Conservation (phyloP, 805 yeast genomes). For the Metschnikowia lochheadii region DNA sequence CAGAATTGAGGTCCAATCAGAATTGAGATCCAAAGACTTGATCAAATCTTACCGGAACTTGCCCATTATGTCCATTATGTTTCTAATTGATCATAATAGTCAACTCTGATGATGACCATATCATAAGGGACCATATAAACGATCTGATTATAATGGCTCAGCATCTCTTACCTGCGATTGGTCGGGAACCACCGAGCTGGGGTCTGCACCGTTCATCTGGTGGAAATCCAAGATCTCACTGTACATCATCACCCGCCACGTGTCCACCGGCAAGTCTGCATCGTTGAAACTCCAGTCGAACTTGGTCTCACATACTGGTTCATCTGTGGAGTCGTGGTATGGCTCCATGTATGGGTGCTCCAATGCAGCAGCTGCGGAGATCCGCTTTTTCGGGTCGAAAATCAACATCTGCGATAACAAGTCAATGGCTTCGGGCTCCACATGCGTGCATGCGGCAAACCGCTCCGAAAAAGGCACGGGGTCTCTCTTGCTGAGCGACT, state of each 20-base stretch:
- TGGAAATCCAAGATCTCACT: conserved; percentile 95
- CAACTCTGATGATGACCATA: neutral
- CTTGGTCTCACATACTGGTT: conserved; percentile 86
- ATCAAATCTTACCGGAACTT: too few relatives aligned
- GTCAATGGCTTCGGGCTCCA: conserved; percentile 61
- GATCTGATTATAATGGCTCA: neutral
- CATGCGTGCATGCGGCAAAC: conserved; percentile 57
- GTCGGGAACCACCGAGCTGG: conserved; percentile 7
- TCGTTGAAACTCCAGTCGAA: conserved; percentile 99
- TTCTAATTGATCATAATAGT: too few relatives aligned
- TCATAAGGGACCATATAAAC: too few relatives aligned
- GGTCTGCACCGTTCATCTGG: conserved; percentile 60
- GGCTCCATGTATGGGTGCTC: conserved; percentile 90
- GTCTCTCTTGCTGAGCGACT: conserved; percentile 86
- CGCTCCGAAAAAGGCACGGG: conserved; percentile 85
- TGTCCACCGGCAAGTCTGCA: conserved; percentile 94
- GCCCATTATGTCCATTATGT: too few relatives aligned
- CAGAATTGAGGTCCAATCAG: too few relatives aligned
- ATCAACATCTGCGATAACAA: conserved; percentile 84
- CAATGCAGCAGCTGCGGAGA: conserved; percentile 86
- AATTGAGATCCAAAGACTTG: too few relatives aligned
- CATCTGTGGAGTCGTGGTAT: conserved; percentile 96
- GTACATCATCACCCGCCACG: conserved; percentile 99
- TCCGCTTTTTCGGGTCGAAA: conserved; percentile 91
- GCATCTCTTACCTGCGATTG: neutral